Evolutionary conservation across 2,329 filamentous ascomycete genomes (phyloP).

Genomic region (Metarhizium guizhouense): DNA sequence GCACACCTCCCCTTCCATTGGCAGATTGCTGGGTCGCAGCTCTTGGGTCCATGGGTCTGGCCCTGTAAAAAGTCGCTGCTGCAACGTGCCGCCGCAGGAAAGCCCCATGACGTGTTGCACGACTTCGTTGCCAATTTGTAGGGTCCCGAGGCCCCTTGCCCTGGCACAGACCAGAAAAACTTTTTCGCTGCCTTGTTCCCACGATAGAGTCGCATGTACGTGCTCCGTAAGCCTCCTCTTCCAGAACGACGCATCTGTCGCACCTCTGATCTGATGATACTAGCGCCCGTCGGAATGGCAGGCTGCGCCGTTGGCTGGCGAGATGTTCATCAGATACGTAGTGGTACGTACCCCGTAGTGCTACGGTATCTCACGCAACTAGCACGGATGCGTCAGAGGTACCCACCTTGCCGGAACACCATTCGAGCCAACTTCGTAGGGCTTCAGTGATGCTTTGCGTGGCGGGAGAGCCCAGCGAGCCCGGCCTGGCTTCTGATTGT

Average conservation of each 20-base stretch:
- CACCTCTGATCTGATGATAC: too few species aligned
- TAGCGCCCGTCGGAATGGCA: too few species aligned
- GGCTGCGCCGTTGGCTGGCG: too few species aligned
- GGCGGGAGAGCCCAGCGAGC: constrained; percentile 61
- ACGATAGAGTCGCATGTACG: too few species aligned
- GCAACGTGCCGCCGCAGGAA: not conserved
- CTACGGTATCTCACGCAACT: not conserved
- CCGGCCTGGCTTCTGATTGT: constrained; percentile 55
- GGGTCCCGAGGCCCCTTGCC: not conserved
- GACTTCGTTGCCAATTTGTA: not conserved
- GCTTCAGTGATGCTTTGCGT: constrained; percentile 42
- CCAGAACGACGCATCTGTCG: too few species aligned
- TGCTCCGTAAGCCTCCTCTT: too few species aligned
- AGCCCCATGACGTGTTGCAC: constrained; percentile 1
- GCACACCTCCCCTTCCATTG: not conserved
- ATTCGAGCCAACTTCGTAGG: constrained; percentile 47
- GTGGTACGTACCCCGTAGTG: not conserved
- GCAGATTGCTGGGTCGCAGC: not conserved
- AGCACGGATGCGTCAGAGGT: constrained; percentile 19
- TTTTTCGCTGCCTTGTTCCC: not conserved
- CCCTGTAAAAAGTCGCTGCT: not conserved
- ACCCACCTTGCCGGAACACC: constrained; percentile 54
- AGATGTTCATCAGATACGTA: too few species aligned
- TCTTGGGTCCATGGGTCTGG: not conserved
- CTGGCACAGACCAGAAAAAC: not conserved